Conservation (phyloP, 192 early-diverging fungal genomes). For the Spizellomyces sp. region DNA sequence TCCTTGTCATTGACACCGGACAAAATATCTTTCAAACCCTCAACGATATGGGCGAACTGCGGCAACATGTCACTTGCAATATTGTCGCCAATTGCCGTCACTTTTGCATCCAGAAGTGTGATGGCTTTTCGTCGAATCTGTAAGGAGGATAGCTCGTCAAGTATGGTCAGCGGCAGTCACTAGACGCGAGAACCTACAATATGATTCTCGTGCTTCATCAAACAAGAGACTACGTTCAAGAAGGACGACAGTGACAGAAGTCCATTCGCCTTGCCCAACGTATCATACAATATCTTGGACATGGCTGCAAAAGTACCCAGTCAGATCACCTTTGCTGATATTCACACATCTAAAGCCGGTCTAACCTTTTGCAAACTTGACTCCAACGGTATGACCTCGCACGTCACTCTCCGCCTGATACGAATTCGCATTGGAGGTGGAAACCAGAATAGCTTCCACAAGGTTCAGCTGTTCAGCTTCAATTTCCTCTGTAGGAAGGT, state of each 20-base stretch:
- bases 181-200: background rate
- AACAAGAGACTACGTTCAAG: constrained; percentile 63
- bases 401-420: constrained; percentile 35
- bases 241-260: constrained; percentile 78
- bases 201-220: constrained; percentile 48
- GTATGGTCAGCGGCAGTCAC: constrained; percentile 5
- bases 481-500: constrained; percentile 33
- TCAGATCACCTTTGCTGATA: no score
- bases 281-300: constrained; percentile 62
- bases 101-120: constrained; percentile 70
- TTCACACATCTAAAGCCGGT: no score
- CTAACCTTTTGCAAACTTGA: constrained; percentile 2
- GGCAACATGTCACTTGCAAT: constrained; percentile 47
- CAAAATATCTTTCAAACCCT: constrained; percentile 43
- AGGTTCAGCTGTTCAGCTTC: constrained; percentile 51
- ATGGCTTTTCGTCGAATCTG: constrained; percentile 74
- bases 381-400: constrained; percentile 3
- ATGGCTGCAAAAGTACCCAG: constrained; percentile 12
- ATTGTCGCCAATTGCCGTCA: constrained; percentile 53
- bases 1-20: constrained; percentile 42
- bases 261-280: constrained; percentile 73
- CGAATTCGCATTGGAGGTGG: constrained; percentile 55
- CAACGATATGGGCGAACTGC: constrained; percentile 54
- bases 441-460: constrained; percentile 57
- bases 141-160: no score